Base-by-base conservation (phyloP, 106 monocot species). In the Platanthera zijinensis region DNA sequence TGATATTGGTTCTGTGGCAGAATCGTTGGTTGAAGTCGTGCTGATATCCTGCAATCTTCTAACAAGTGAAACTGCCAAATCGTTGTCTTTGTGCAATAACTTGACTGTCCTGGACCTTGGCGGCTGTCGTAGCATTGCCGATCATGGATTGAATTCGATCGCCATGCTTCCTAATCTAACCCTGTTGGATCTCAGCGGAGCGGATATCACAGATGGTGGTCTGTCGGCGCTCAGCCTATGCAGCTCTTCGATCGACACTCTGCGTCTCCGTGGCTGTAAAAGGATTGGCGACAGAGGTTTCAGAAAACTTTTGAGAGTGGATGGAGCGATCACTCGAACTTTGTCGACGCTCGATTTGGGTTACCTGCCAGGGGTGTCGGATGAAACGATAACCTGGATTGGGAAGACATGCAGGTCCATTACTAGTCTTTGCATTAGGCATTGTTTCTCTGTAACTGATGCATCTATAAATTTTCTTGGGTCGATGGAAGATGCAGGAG, bases 111-210 rank as follows among this genome's bases (percentile, higher is more conserved):
- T 96, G 57, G 83, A 96, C 75, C 66, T 96, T 5, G 90, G 89
- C 13, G 90, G 86, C 69, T 96, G 96, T 79, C 85, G 51, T 79
- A 90, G 89, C 84, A 86, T 90, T 69, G 90, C 88, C 47, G 89
- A 93, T 77, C 21, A 13, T 68, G 90, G 93, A 5, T 76, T 96
- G 52, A 57, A 63, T 67, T 85, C 89, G 50, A 84, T 96, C 69
- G 79, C 90, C 28, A 81, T 87, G 57, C 93, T 96, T 67, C 53
- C 71, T 80, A 87, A 91, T 12, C 66, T 96, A 53, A 89, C 84
- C 32, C 76, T 47, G 57, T 80, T 96, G 70, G 87, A 96, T 83
- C 80, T 96, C 21, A 74, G 81, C 50, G 85, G 90, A 74, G 80
- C 89, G 39, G 89, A 89, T 67, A 89, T 96, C 39, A 86, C 89